These are phyloP conservation scores for Pichia deserticola DNA, from an alignment of 805 yeast genomes.

Conservation along the genomic window DNA sequence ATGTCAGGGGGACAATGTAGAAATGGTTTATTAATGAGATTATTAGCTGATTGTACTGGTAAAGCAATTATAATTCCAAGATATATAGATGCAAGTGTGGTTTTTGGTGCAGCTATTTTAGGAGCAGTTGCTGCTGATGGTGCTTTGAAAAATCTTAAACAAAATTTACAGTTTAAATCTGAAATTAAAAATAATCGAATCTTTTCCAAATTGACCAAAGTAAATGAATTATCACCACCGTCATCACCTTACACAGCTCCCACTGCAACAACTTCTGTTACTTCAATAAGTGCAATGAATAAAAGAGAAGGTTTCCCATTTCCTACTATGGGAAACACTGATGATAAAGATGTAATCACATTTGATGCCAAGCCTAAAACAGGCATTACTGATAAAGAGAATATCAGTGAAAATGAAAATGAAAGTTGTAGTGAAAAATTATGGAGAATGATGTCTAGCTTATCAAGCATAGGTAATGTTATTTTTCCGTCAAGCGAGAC, in stretches of 20 bases:
- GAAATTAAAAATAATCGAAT: neutral
- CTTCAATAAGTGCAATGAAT: conserved; percentile 48
- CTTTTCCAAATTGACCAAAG: neutral
- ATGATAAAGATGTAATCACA: conserved; percentile 45
- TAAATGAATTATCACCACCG: conserved; percentile 13
- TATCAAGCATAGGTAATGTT: conserved; percentile 79
- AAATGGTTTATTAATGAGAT: conserved; percentile 79
- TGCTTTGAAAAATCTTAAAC: conserved; percentile 29
- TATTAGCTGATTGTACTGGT: conserved; percentile 89
- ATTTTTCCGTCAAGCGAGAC: conserved; percentile 55
- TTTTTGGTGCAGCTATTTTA: conserved; percentile 87
- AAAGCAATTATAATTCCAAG: conserved; percentile 88
- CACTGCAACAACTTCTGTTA: conserved; percentile 62
- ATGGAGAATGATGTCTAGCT: conserved; percentile 80
- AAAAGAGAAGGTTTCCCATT: conserved; percentile 38
- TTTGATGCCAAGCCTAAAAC: conserved; percentile 53
- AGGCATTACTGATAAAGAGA: conserved; percentile 43
- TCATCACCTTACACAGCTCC: conserved; percentile 78
- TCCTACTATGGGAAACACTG: conserved; percentile 31
- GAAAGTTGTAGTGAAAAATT: conserved; percentile 49
- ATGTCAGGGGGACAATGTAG: conserved; percentile 97
- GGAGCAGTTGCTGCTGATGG: conserved; percentile 91
- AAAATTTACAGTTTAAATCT: conserved; percentile 1
- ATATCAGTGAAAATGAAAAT: neutral
- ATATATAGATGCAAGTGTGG: conserved; percentile 95